phyloP scores from a whole-genome alignment of 371 early-diverging fungal genomes.

The Umbelopsis sp. region DNA sequence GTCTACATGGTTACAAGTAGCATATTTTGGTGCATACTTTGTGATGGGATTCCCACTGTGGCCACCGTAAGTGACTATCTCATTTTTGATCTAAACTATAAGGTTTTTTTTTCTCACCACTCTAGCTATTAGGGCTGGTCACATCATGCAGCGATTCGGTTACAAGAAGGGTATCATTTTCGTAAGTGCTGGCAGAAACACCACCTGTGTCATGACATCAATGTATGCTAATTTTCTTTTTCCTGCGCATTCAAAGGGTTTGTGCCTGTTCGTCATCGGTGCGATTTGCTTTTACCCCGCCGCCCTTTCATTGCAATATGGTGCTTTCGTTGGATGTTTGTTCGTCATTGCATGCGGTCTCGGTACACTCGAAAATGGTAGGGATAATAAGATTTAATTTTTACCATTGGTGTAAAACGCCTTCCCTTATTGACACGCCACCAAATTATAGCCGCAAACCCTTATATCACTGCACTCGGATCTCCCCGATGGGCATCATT shows the following conservation, averaged over 20 bases:
- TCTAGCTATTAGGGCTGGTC: slow-evolving; percentile 34
- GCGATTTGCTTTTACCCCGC: slow-evolving; percentile 53
- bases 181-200: not conserved
- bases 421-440: not conserved
- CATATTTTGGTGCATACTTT: slow-evolving; percentile 56
- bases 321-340: slow-evolving; percentile 49
- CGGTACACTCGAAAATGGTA: slow-evolving; percentile 52
- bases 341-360: slow-evolving; percentile 55
- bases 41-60: slow-evolving; percentile 35
- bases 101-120: not conserved
- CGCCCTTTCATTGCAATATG: slow-evolving; percentile 36
- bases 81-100: not conserved
- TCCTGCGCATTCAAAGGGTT: slow-evolving; percentile 22
- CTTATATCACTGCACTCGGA: slow-evolving; percentile 48
- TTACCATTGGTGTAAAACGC: not conserved
- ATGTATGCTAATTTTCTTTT: not conserved
- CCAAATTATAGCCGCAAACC: slow-evolving; percentile 39
- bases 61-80: slow-evolving; percentile 35
- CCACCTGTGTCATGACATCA: not conserved
- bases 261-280: slow-evolving; percentile 48
- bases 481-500: slow-evolving; percentile 38
- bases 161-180: slow-evolving; percentile 49
- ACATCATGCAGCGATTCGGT: slow-evolving; percentile 44
- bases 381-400: slow-evolving; percentile 16
- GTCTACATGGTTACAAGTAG: slow-evolving; percentile 53